Percentiles rank a stretch among this genome's conserved stretches.
Conservation (phyloP, 164 flowering plant species). For the Aristolochia californica region DNA sequence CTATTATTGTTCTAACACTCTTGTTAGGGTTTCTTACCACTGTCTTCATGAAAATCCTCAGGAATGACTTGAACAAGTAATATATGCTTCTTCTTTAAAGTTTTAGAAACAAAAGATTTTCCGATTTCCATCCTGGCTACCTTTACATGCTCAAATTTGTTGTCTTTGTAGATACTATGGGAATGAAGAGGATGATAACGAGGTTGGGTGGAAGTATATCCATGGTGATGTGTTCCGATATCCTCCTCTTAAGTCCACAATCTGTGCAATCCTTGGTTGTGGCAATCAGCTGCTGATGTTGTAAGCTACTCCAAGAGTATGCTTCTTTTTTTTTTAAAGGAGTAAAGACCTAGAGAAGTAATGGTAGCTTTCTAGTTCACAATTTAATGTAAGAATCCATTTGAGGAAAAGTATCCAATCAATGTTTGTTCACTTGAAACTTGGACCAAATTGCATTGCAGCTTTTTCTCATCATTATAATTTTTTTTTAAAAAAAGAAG, state of each 20-base stretch:
- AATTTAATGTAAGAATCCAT: too few relatives aligned
- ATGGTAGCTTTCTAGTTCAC: too few relatives aligned
- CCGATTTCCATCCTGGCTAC: too few relatives aligned
- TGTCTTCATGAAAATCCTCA: slow-evolving; percentile 43
- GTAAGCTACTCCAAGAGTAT: slow-evolving; percentile 30
- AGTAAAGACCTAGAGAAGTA: too few relatives aligned
- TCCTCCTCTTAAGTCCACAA: slow-evolving; percentile 41
- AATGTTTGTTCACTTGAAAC: too few relatives aligned
- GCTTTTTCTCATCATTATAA: too few relatives aligned
- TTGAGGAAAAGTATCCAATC: too few relatives aligned
- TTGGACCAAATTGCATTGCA: too few relatives aligned
- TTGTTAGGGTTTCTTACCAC: slow-evolving; percentile 42
- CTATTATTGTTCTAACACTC: slow-evolving; percentile 39
- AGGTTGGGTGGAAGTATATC: slow-evolving; percentile 56
- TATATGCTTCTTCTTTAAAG: neutral
- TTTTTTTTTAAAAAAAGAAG: too few relatives aligned
- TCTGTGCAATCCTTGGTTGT: slow-evolving; percentile 58
- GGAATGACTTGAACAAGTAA: slow-evolving; percentile 44
- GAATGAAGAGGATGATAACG: slow-evolving; percentile 59
- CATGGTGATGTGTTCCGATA: slow-evolving; percentile 62
- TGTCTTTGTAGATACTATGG: slow-evolving; percentile 29
- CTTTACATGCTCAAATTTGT: neutral
- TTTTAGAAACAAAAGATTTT: too few relatives aligned
- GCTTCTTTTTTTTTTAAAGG: too few relatives aligned
- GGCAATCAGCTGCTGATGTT: slow-evolving; percentile 59